Percentiles rank a stretch among this genome's conserved stretches.
phyloP scores from a whole-genome alignment of 306 rosid species.

The Quercus suber region DNA sequence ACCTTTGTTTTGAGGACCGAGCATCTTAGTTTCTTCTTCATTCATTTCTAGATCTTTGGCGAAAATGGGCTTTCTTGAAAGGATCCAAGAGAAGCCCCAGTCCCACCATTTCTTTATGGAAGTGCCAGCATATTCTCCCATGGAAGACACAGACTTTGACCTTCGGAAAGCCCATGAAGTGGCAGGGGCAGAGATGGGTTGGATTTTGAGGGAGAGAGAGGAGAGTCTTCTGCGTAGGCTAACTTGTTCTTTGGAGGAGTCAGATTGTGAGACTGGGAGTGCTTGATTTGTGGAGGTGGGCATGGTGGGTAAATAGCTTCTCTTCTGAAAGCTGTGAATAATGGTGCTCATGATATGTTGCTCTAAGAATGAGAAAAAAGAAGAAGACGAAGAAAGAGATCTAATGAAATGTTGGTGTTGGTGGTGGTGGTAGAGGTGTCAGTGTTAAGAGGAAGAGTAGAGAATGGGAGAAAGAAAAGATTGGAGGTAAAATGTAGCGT shows the following conservation, averaged over 20 bases:
- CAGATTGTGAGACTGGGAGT: slow-evolving; percentile 61
- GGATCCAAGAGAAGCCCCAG: slow-evolving; percentile 78
- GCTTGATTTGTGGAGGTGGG: slow-evolving; percentile 21
- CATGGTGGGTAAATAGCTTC: slow-evolving; percentile 30
- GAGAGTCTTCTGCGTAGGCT: slow-evolving; percentile 71
- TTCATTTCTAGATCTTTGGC: slow-evolving; percentile 84
- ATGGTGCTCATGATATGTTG: slow-evolving; percentile 37
- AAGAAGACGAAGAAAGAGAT: neutral
- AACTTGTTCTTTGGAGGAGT: slow-evolving; percentile 3
- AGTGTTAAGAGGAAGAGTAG: neutral
- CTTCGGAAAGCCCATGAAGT: slow-evolving; percentile 57
- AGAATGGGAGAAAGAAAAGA: neutral
- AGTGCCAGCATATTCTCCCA: slow-evolving; percentile 59
- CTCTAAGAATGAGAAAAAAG: neutral
- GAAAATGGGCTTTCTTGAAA: slow-evolving; percentile 63
- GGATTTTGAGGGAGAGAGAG: slow-evolving; percentile 62
- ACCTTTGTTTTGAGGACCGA: slow-evolving; percentile 59
- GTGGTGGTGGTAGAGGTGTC: neutral
- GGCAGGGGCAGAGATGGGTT: slow-evolving; percentile 30
- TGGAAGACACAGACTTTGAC: slow-evolving; percentile 65
- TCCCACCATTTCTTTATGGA: slow-evolving; percentile 76
- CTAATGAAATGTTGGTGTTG: neutral
- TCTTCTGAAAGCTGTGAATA: slow-evolving; percentile 37
- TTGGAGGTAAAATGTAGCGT: slow-evolving; percentile 34
- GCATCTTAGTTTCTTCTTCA: slow-evolving; percentile 65